phyloP scores from a whole-genome alignment of 2,329 filamentous ascomycete genomes.

The Fusarium palustre region DNA sequence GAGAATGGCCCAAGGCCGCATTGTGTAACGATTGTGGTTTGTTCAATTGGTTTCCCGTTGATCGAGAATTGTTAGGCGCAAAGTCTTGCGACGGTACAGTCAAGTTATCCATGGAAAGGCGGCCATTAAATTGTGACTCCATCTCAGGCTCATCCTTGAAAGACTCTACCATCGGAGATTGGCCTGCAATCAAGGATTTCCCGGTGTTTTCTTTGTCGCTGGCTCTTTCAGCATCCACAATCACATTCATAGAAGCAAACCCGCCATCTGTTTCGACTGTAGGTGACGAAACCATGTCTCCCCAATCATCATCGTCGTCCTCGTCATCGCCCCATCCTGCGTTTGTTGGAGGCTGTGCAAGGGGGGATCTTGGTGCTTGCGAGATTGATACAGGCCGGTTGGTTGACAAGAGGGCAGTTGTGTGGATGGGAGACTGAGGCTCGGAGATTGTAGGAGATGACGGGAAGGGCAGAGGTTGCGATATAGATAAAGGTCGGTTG shows the following conservation, averaged over 20 bases:
- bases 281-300: conserved; percentile 65
- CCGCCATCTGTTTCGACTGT: conserved; percentile 33
- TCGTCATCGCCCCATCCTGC: conserved; percentile 43
- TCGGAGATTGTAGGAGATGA: conserved; percentile 27
- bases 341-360: conserved; percentile 40
- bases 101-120: conserved; percentile 26
- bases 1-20: conserved; percentile 24
- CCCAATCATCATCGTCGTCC: conserved; percentile 70
- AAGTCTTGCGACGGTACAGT: conserved; percentile 4
- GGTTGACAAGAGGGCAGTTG: conserved; percentile 21
- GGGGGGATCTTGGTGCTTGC: conserved; percentile 38
- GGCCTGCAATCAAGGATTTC: conserved; percentile 23
- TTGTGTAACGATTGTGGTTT: conserved; percentile 3
- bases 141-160: not conserved
- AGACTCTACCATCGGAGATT: conserved; percentile 19
- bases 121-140: conserved; percentile 1
- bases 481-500: conserved; percentile 33
- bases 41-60: not conserved
- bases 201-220: conserved; percentile 4
- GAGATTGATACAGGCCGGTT: conserved; percentile 29
- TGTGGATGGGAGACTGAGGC: conserved; percentile 26
- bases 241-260: conserved; percentile 36
- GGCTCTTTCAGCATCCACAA: conserved; percentile 3
- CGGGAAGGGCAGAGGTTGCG: conserved; percentile 34
- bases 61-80: conserved; percentile 2